Conservation (phyloP, 495 filamentous ascomycete genomes). For the Penicillium manginii region DNA sequence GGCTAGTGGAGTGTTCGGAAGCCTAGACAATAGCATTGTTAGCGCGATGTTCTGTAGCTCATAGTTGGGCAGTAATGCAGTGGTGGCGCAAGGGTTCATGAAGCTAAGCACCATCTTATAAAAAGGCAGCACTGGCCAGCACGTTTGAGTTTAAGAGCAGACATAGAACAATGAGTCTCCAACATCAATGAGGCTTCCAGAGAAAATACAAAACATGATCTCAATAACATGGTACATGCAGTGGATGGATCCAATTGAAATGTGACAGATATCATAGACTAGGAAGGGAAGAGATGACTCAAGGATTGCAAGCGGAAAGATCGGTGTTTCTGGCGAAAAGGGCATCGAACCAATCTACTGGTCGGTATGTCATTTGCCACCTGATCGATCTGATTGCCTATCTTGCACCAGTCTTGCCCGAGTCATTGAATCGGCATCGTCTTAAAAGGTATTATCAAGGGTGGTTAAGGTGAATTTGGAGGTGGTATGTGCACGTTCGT, state of each 20-base stretch:
- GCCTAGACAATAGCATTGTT: conserved; percentile 25
- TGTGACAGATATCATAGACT: conserved; percentile 5
- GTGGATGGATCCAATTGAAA: conserved; percentile 4
- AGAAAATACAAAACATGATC: conserved; percentile 1
- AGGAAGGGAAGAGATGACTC: conserved; percentile 2
- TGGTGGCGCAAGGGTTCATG: not conserved
- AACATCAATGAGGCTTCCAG: not conserved
- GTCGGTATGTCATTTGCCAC: not conserved
- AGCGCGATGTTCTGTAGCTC: conserved; percentile 10
- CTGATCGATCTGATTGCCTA: conserved; percentile 2
- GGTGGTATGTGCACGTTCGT: conserved; percentile 17
- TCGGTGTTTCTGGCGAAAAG: not conserved
- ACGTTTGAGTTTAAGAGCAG: not conserved
- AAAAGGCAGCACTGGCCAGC: not conserved
- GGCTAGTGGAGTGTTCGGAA: conserved; percentile 41
- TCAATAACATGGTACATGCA: conserved; percentile 3
- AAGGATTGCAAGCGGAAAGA: conserved; percentile 1
- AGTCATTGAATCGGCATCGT: not conserved
- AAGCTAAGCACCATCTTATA: conserved; percentile 1
- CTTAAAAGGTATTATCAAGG: not conserved
- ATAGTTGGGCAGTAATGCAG: not conserved
- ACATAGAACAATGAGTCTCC: not conserved
- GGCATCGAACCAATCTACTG: conserved; percentile 3
- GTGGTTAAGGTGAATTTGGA: conserved; percentile 12
- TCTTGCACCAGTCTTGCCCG: conserved; percentile 6